Conservation (phyloP, 2,329 filamentous ascomycete species). For the Trichophyton mentagrophytes region DNA sequence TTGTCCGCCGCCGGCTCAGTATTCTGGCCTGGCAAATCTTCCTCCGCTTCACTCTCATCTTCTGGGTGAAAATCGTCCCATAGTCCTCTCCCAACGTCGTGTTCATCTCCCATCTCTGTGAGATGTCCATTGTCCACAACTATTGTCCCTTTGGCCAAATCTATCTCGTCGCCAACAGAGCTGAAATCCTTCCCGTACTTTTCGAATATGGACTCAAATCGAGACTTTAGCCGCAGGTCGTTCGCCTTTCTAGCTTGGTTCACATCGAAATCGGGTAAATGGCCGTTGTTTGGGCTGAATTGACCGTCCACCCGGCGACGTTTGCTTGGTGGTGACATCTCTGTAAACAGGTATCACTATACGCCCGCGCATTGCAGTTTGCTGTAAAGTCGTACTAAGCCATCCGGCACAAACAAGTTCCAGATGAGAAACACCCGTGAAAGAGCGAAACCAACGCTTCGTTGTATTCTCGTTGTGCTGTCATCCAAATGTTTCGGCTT, state of each 20-base stretch:
- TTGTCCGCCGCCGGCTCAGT: not conserved
- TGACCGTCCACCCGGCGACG: slow-evolving; percentile 2
- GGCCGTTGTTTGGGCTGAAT: slow-evolving; percentile 11
- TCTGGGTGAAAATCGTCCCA: slow-evolving; percentile 17
- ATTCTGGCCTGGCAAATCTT: not conserved
- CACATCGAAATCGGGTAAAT: slow-evolving; percentile 25
- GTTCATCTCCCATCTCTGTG: slow-evolving; percentile 46
- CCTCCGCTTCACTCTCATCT: slow-evolving; percentile 7
- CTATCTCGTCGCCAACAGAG: slow-evolving; percentile 77
- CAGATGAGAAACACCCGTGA: not conserved
- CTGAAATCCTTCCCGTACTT: slow-evolving; percentile 79
- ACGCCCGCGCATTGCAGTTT: not conserved
- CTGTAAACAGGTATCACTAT: not conserved
- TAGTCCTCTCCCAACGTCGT: slow-evolving; percentile 33
- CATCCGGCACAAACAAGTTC: no score
- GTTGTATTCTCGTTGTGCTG: not conserved
- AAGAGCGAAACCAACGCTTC: not conserved
- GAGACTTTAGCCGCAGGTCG: slow-evolving; percentile 61
- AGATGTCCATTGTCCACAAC: slow-evolving; percentile 89
- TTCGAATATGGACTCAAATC: slow-evolving; percentile 76
- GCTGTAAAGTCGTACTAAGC: not conserved
- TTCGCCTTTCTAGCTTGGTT: slow-evolving; percentile 52
- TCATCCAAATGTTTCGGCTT: not conserved
- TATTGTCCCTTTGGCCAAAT: slow-evolving; percentile 66
- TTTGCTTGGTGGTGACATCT: slow-evolving; percentile 3